Base-by-base conservation (phyloP, 2,329 filamentous ascomycete species). In the Thermothelomyces thermophilus region DNA sequence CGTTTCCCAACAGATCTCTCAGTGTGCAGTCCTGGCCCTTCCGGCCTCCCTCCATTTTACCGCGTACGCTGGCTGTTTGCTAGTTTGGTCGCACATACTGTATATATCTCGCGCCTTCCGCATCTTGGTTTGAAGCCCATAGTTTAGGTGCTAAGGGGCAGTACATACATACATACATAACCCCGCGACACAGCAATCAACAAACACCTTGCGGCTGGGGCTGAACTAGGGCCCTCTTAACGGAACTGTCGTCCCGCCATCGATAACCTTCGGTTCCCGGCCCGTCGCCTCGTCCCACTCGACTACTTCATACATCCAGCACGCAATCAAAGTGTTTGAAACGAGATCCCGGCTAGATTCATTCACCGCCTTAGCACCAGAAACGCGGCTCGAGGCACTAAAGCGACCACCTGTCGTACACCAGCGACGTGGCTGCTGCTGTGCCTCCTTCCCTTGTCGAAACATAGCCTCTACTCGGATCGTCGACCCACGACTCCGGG, bases 181-280 rank as follows among this genome's bases (percentile, higher is more conserved):
- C n/a, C n/a, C n/a, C n/a, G n/a, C n/a, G n/a, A 46, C 14, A 24
- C 40, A 13, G 30, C 40, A 41, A 41, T 48, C 47, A 50, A 47
- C 48, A 22, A 50, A 47, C 48, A 22, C 43, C 50, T 11, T 39
- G 41, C 40, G 28, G 37, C 37, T 41, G 42, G 36, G 48, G 22
- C 39, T 41, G 26, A 51, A n/a, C n/a, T n/a, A n/a, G n/a, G n/a
- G 31, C 44, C 24, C 3, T 3, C 16, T 30, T 31, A 40, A 26
- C 9, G 24, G 24, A 26, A 30, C 20, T 39, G 48, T 45, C 51
- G 44, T 41, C 51, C 33, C 33, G 33, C 14, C 33, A 48, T 51
- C 45, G 24, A 48, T 36, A n/a, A 26, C 50, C n/a, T 24, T 40
- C n/a, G 39, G 37, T 28, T 35, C 24, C 13, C 36, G 44, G 36